A percentile compares a stretch with the other conserved stretches of the same genome.
Conservation (phyloP, 2,329 filamentous ascomycete species). For the Graphilbum ipis-grandicollis region DNA sequence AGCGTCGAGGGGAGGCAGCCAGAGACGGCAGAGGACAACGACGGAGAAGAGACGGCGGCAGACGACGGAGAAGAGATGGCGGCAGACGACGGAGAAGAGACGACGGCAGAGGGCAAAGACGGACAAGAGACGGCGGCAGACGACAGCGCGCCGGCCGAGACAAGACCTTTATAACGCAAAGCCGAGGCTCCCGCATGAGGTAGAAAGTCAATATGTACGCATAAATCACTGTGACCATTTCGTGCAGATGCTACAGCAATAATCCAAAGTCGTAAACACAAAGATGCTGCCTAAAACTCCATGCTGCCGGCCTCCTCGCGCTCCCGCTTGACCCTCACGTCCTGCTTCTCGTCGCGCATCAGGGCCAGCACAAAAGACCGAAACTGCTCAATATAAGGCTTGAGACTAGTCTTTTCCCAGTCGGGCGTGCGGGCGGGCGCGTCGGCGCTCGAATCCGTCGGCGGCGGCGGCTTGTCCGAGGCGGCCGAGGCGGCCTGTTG, state of each 20-base stretch:
- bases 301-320: conserved; percentile 30
- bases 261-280: too few species aligned
- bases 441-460: conserved; percentile 9
- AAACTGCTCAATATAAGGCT: conserved; percentile 84
- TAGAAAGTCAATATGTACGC: too few species aligned
- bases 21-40: conserved; percentile 1
- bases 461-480: conserved; percentile 16
- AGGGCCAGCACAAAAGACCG: conserved; percentile 61
- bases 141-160: too few species aligned
- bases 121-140: too few species aligned
- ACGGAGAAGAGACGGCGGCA: conserved; percentile 5
- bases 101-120: too few species aligned
- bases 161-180: too few species aligned
- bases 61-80: not conserved
- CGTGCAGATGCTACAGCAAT: too few species aligned
- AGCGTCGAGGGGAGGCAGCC: not conserved
- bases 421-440: conserved; percentile 40
- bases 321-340: conserved; percentile 35
- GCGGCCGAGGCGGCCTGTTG: not conserved
- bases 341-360: conserved; percentile 60
- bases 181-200: too few species aligned
- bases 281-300: too few species aligned
- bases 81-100: too few species aligned
- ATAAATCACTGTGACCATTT: too few species aligned
- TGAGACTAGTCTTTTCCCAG: conserved; percentile 94